Evolutionary conservation across 768 basidiomycete genomes (phyloP).

Genomic region (Boletus barrowsii): DNA sequence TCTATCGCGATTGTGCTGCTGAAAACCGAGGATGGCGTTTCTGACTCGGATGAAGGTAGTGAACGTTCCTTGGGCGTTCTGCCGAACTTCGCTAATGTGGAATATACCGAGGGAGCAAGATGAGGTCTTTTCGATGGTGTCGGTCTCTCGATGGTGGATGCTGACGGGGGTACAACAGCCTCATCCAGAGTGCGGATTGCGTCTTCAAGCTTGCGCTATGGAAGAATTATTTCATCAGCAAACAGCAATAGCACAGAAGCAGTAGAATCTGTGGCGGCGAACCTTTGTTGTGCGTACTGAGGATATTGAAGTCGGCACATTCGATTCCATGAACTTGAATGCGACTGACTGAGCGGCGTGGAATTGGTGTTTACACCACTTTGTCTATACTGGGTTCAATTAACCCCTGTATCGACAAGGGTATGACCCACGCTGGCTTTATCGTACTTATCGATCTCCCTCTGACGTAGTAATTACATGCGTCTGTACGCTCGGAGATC

Average conservation of each 20-base stretch:
- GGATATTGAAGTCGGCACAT: constrained; percentile 13
- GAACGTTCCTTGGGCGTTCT: constrained; percentile 51
- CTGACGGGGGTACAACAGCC: constrained; percentile 44
- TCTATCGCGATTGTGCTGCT: constrained; percentile 16
- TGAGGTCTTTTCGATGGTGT: constrained; percentile 52
- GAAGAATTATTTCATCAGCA: background rate
- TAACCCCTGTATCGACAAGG: no score
- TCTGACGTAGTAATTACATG: no score
- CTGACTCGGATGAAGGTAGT: constrained; percentile 29
- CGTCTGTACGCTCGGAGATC: no score
- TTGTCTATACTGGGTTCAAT: no score
- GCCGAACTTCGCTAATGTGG: constrained; percentile 76
- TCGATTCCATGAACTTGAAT: constrained; percentile 5
- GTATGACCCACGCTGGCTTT: no score
- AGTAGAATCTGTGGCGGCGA: background rate
- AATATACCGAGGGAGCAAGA: constrained; percentile 63
- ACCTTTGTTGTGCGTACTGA: constrained; percentile 45
- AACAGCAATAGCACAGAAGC: background rate
- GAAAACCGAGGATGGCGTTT: background rate
- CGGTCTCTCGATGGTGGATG: constrained; percentile 29
- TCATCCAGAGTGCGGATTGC: constrained; percentile 70
- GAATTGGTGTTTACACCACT: no score
- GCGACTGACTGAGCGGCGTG: no score
- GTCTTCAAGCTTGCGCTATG: constrained; percentile 77
- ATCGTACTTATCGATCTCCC: no score